Conservation (phyloP, 805 yeast species). For the Yamadazyma takamatsuzukensis region DNA sequence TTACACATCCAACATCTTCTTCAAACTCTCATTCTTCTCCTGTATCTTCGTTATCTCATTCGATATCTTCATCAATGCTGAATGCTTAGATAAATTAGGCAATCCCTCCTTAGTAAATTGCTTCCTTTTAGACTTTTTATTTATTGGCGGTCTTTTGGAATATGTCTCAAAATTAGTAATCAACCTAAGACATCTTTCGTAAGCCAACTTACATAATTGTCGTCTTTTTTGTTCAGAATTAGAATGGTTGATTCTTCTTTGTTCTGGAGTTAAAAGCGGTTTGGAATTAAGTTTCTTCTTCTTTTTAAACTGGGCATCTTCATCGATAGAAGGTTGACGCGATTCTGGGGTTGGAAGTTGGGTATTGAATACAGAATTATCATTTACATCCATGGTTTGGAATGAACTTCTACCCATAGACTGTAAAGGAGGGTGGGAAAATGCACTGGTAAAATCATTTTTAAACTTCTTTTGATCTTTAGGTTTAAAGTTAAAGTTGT, state of each 20-base stretch:
- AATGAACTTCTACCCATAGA: too few species aligned
- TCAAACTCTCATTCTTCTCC: conserved; percentile 29
- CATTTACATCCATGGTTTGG: too few species aligned
- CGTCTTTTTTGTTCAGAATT: conserved; percentile 42
- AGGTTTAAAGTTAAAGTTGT: conserved; percentile 13
- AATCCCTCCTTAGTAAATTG: conserved; percentile 41
- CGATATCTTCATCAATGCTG: conserved; percentile 38
- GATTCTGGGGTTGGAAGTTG: conserved; percentile 36
- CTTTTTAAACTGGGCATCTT: conserved; percentile 9
- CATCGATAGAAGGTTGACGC: conserved; percentile 20
- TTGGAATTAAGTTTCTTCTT: conserved; percentile 29
- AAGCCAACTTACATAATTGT: conserved; percentile 41
- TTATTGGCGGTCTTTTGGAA: conserved; percentile 25
- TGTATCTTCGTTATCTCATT: conserved; percentile 34
- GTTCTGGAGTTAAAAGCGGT: conserved; percentile 36
- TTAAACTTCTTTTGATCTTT: conserved; percentile 4
- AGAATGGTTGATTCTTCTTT: conserved; percentile 40
- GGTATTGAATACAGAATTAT: conserved; percentile 1
- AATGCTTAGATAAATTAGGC: conserved; percentile 42
- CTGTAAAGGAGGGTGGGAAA: conserved; percentile 14
- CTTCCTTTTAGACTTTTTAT: conserved; percentile 33
- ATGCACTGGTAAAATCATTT: conserved; percentile 29
- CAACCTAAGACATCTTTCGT: conserved; percentile 38
- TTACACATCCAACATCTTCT: conserved; percentile 16
- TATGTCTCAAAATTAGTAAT: conserved; percentile 39